Percentiles rank a stretch among this genome's conserved stretches.
Evolutionary conservation across 192 early-diverging fungal genomes (phyloP).

Genomic region (Coemansia sp.): DNA sequence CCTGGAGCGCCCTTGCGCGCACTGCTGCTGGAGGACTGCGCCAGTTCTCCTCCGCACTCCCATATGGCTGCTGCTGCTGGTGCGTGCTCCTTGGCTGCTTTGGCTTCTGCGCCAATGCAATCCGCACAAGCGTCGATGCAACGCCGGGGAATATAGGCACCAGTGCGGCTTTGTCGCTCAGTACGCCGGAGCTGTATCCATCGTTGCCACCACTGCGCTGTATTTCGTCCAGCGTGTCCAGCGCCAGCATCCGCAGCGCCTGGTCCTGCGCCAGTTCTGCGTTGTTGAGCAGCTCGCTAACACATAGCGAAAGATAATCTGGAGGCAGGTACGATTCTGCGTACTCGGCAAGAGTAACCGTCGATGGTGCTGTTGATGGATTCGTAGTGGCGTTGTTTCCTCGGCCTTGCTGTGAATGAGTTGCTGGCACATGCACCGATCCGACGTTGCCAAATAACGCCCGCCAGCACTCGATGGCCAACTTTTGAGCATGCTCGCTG

Average conservation of each 20-base stretch:
- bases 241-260: slow-evolving; percentile 12
- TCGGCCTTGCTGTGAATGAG: not conserved
- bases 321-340: slow-evolving; percentile 11
- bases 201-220: not conserved
- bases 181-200: not conserved
- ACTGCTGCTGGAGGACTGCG: slow-evolving; percentile 21
- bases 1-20: slow-evolving; percentile 17
- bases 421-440: slow-evolving; percentile 26
- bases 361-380: too few species aligned
- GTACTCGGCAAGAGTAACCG: slow-evolving; percentile 15
- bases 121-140: slow-evolving; percentile 28
- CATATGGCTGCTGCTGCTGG: not conserved
- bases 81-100: not conserved
- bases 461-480: slow-evolving; percentile 42
- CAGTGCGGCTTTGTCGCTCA: not conserved
- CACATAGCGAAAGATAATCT: slow-evolving; percentile 32
- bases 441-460: slow-evolving; percentile 3
- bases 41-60: not conserved
- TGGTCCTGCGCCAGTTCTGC: slow-evolving; percentile 27
- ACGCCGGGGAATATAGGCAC: slow-evolving; percentile 33
- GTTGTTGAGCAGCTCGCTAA: slow-evolving; percentile 39
- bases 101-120: slow-evolving; percentile 32
- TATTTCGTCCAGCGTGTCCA: slow-evolving; percentile 21
- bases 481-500: slow-evolving; percentile 16
- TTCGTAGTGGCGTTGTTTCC: too few species aligned